Evolutionary conservation across 2,329 filamentous ascomycete species (phyloP), one percentile per base, ranked within the genome.

Genomic region (Aspergillus neotritici): DNA sequence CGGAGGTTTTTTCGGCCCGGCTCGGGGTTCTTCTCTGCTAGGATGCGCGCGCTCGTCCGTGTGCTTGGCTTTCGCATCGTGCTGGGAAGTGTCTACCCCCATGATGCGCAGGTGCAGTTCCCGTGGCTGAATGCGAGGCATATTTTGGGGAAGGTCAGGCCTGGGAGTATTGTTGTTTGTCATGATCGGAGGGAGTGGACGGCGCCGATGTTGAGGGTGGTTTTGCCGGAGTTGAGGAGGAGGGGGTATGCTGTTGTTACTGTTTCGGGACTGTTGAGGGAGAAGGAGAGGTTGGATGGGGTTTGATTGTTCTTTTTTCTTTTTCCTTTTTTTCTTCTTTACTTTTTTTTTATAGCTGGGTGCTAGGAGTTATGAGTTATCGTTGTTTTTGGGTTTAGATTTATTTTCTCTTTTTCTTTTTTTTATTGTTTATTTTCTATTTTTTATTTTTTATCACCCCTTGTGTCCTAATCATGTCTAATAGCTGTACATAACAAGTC

Each of bases 131-230:
- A 95, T 66, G 83, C 86, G 6, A 74, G 72, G 52, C 88, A 94
- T 69, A 79, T 94, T 4, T 64, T 94, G 54, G 88, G 86, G 67
- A 88, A 89, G 84, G 72, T 84, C 30, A 72, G 78, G 36, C 82
- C 85, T 0, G 89, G 89, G 0, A 83, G 79, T 21, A 84, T 95
- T 44, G 82, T 95, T 48, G 83, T 95, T 40, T 90, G 87, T 60
- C 89, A 95, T 69, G 89, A 95, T 69, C 66, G 88, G 52, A 75
- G 89, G 57, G 71, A 75, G n/a, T 94, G 89, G 86, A 94, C 87
- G 17, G 73, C 77, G 37, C 84, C 86, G 1, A 93, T 94, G 86
- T 61, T 94, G 65, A 71, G 73, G 31, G 77, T 71, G 47, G 83
- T 93, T 31, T 64, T 95, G 52, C 84, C 84, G 0, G 83, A 86